Evolutionary conservation across 2,329 filamentous ascomycete species (phyloP), one percentile per base, ranked within the genome.

Genomic region (Monosporascus sp.): DNA sequence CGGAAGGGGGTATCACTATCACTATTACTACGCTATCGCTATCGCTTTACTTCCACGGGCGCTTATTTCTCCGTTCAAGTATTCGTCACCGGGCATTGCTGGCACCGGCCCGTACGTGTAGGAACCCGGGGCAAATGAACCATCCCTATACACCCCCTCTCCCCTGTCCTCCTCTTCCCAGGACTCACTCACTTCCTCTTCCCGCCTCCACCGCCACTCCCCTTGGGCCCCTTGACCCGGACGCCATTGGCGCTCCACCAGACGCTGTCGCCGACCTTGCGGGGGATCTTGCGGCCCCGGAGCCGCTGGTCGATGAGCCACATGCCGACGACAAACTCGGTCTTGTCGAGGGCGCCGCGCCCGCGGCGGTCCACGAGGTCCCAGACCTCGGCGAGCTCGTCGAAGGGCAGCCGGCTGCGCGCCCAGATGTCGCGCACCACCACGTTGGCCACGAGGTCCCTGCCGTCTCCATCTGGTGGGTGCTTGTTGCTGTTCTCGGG

Each of bases 231-330:
- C 50, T 62, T 54, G 11, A 76, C 69, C 61, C 68, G 70, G 59
- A 80, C 68, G 3, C 75, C 79, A 56, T 72, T 75, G 20, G 77
- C 88, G 63, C 87, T 91, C 31, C 78, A 79, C 90, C 90, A 94
- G 5, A 93, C 86, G 63, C 87, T 91, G 49, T 86, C 83, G 50
- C 80, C 80, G 9, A 93, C 87, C 62, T 80, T 82, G 16, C 80
- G 73, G 0, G 90, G 90, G 20, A 93, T 75, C 74, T 94, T 94
- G 55, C 89, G 75, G 1, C 90, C 90, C 59, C 87, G 84, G n/a
- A 94, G 73, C 55, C 88, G 76, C 75, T 92, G 88, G 67, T 94
- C 90, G 37, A 94, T 82, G 48, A 94, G 72, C 88, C 90, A 94
- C 74, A 90, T 79, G 9, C 90, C 90, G 1, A 93, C 88, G 0